These are phyloP conservation scores for Phytopythium chamaehyphon DNA, from an alignment of 352 stramenopile genomes.

Conservation along the genomic window DNA sequence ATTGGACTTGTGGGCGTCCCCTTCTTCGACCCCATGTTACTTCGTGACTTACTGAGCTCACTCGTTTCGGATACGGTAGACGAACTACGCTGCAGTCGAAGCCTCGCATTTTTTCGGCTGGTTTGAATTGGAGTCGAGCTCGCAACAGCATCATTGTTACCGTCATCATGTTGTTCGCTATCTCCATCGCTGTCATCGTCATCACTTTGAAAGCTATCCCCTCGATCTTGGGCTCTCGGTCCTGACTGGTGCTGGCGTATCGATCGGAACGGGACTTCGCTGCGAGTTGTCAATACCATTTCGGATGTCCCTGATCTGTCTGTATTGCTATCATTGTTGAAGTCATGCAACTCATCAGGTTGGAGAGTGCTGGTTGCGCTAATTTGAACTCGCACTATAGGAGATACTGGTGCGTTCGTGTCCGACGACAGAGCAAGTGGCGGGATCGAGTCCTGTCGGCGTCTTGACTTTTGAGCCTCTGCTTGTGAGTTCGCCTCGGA, in stretches of 20 bases:
- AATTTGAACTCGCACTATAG: not conserved
- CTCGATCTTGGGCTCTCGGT: not conserved
- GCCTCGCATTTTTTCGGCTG: not conserved
- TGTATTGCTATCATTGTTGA: not conserved
- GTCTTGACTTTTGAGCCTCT: not conserved
- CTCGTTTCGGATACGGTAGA: not conserved
- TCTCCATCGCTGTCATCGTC: not conserved
- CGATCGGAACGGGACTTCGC: slow-evolving; percentile 1
- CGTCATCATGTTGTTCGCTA: not conserved
- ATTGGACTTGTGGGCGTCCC: slow-evolving; percentile 13
- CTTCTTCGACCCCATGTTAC: slow-evolving; percentile 4
- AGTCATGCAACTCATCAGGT: not conserved
- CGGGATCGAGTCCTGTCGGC: slow-evolving; percentile 4
- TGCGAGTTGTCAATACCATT: not conserved
- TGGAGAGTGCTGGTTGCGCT: not conserved
- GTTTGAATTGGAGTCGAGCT: not conserved
- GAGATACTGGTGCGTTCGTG: not conserved
- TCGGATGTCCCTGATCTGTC: not conserved
- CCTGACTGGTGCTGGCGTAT: not conserved
- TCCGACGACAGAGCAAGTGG: not conserved
- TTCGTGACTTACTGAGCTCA: not conserved
- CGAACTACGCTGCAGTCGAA: not conserved
- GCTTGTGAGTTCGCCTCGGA: not conserved
- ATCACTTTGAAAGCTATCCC: not conserved
- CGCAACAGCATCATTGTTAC: not conserved